Percentiles rank a stretch among this genome's conserved stretches.
These are phyloP conservation scores for Rhizopus sp. DNA, from an alignment of 371 early-diverging fungal genomes.

Conservation along the genomic window DNA sequence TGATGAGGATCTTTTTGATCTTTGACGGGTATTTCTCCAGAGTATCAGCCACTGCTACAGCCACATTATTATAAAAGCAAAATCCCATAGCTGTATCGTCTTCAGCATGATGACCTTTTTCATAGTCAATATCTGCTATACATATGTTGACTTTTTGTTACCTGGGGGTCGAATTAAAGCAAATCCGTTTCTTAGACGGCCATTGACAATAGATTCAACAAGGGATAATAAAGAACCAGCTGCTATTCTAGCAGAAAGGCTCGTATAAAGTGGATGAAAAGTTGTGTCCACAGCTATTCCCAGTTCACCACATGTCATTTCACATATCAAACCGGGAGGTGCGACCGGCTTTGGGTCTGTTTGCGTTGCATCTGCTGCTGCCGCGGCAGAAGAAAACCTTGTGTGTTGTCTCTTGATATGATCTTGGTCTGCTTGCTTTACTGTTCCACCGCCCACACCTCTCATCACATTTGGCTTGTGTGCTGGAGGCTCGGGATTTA, in stretches of 20 bases:
- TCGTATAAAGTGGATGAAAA: conserved; percentile 56
- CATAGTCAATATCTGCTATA: neutral
- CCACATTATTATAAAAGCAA: conserved; percentile 72
- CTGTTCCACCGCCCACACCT: conserved; percentile 45
- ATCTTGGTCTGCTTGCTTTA: conserved; percentile 29
- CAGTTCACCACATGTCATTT: conserved; percentile 59
- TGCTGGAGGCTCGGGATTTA: conserved; percentile 26
- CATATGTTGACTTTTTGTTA: conserved; percentile 13
- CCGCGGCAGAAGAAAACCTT: conserved; percentile 40
- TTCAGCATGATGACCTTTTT: conserved; percentile 65
- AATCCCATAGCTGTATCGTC: conserved; percentile 69
- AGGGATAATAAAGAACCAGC: conserved; percentile 60
- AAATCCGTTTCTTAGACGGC: conserved; percentile 63
- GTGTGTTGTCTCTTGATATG: conserved; percentile 35
- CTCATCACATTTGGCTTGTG: conserved; percentile 13
- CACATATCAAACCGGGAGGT: conserved; percentile 53
- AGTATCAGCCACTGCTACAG: conserved; percentile 59
- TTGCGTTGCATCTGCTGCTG: conserved; percentile 25
- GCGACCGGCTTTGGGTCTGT: conserved; percentile 31
- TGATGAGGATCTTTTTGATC: conserved; percentile 57
- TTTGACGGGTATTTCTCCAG: conserved; percentile 49
- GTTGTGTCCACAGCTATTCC: conserved; percentile 66
- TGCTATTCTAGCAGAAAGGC: conserved; percentile 56
- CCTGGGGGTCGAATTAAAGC: conserved; percentile 69
- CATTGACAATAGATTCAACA: conserved; percentile 55